Conservation (phyloP, 2,329 filamentous ascomycete species). For the Curvularia sp. region DNA sequence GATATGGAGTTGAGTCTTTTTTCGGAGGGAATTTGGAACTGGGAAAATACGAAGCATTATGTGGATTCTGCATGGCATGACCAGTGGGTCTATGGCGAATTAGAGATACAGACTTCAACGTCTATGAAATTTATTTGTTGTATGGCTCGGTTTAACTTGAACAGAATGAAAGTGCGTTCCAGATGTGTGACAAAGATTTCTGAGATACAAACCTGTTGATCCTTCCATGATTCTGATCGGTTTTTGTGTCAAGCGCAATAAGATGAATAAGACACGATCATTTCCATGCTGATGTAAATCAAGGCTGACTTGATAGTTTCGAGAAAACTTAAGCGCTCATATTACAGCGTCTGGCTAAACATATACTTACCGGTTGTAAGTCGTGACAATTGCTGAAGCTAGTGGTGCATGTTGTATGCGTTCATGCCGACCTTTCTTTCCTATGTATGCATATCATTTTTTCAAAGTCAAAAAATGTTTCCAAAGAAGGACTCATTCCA, state of each 20-base stretch:
- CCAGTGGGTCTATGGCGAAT: not conserved
- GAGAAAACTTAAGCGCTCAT: too few species aligned
- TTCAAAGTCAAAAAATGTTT: not conserved
- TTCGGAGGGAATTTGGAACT: not conserved
- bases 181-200: not conserved
- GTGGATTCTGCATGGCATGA: not conserved
- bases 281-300: too few species aligned
- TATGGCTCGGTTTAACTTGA: not conserved
- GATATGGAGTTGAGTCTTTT: not conserved
- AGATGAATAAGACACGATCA: too few species aligned
- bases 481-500: not conserved
- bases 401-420: not conserved
- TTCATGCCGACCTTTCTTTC: not conserved
- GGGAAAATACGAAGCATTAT: not conserved
- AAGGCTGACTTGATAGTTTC: too few species aligned
- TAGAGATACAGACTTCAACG: slow-evolving; percentile 11
- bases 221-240: too few species aligned
- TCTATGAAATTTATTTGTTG: slow-evolving; percentile 2
- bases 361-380: too few species aligned
- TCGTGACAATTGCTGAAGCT: too few species aligned
- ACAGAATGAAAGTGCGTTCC: not conserved
- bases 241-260: too few species aligned
- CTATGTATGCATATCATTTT: not conserved
- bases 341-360: too few species aligned
- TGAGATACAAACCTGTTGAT: not conserved